Evolutionary conservation across 2,329 filamentous ascomycete species (phyloP).

Genomic region (Penicillium sp.): DNA sequence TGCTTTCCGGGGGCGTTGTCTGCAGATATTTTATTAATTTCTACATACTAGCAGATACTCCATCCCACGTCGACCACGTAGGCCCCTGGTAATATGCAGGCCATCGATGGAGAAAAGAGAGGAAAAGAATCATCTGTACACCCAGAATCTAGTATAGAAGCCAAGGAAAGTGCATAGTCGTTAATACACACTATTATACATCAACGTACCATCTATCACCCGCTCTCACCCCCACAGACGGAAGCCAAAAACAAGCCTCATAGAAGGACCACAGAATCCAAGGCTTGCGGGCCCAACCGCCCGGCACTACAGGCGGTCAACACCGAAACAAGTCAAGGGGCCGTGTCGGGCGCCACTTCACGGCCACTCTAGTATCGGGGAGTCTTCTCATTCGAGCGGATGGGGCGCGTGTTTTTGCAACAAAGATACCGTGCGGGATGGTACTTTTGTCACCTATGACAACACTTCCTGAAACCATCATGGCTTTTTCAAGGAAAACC

Average conservation of each 20-base stretch:
- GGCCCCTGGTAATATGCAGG: background rate
- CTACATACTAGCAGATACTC: background rate
- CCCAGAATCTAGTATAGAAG: background rate
- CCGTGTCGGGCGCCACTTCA: background rate
- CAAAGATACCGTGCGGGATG: background rate
- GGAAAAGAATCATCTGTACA: background rate
- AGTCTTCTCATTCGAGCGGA: conserved; percentile 3
- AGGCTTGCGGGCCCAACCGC: background rate
- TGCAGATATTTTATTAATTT: background rate
- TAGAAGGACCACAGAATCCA: background rate
- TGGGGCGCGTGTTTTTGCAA: background rate
- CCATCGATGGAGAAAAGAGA: background rate
- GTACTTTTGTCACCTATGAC: conserved; percentile 3
- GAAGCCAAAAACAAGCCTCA: background rate
- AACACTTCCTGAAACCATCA: background rate
- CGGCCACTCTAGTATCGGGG: background rate
- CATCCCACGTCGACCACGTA: background rate
- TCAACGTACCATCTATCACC: background rate
- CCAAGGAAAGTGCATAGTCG: too few species aligned
- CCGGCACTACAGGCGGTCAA: background rate
- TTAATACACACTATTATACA: background rate
- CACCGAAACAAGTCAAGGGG: background rate
- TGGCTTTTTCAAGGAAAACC: background rate
- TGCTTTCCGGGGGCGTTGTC: background rate
- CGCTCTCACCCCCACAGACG: background rate